Evolutionary conservation across 2,329 filamentous ascomycete genomes (phyloP), one percentile per base, ranked within the genome.

Genomic region (Pezicula radicicola): DNA sequence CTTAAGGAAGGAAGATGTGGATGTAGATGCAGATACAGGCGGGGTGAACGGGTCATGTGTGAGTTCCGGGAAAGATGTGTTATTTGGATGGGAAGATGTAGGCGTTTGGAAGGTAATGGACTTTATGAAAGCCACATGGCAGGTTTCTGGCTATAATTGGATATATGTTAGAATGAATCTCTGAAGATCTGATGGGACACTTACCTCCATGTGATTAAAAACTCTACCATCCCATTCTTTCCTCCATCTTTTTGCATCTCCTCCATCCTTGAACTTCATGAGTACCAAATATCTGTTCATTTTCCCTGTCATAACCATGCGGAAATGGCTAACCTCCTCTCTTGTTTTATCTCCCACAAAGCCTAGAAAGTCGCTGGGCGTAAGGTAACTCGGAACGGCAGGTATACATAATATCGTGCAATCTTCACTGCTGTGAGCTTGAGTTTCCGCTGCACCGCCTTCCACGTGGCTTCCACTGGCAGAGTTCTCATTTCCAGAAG

Each of bases 241-340:
- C 63, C 89, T 86, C 87, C 93, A 99, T 48, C 84, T 80, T 61
- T 79, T 84, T 13, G 94, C 94, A 56, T 83, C 83, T 63, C 80
- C 82, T 28, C 81, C 81, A 58, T 88, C 85, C 45, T 90, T 81
- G 67, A 97, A 97, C 72, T 96, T 97, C 81, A 99, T 88, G 55
- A 99, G 76, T 25, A 96, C 93, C 77, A 99, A 88, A 72, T 97
- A 97, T 55, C 92, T 84, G 69, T 95, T 97, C 68, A 91, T 86
- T 57, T 86, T 81, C 49, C 87, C 88, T 1, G 94, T 97, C 76
- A 91, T 86, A 51, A 99, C 89, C 83, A 99, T 91, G 49, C 94
- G 80, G 66, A 96, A 96, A 73, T 99, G 94, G 62, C 88, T 94
- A 53, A 99, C 90, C 54, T 92, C 82, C 52, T 88, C 83, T 67